Conservation (phyloP, 345 rosid species). For the Abelmoschus esculentus region DNA sequence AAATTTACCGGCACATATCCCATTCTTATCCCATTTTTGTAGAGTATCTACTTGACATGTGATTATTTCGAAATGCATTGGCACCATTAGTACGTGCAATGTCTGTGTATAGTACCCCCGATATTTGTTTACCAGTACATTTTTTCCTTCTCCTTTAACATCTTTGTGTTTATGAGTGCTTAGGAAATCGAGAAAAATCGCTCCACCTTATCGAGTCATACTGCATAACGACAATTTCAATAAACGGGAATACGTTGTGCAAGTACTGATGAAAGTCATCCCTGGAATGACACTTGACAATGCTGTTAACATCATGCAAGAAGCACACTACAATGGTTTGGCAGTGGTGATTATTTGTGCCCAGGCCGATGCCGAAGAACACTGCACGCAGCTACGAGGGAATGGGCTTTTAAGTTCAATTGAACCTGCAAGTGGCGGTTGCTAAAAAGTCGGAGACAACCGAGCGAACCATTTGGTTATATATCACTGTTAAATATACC, state of each 20-base stretch:
- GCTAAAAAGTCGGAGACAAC: conserved; percentile 31
- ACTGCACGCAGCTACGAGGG: conserved; percentile 91
- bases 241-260: conserved; percentile 87
- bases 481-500: conserved; percentile 9
- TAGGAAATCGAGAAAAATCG: conserved; percentile 75
- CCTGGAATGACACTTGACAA: conserved; percentile 92
- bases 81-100: not conserved
- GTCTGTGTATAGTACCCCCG: not conserved
- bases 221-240: conserved; percentile 88
- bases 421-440: conserved; percentile 87
- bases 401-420: conserved; percentile 90
- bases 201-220: conserved; percentile 82
- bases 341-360: conserved; percentile 85
- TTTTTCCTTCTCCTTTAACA: not conserved
- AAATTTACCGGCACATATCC: not conserved
- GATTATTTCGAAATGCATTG: not conserved
- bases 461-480: not conserved
- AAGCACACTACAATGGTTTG: conserved; percentile 82
- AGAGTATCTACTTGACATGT: not conserved
- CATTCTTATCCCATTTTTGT: not conserved
- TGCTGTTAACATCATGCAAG: conserved; percentile 96
- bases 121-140: no score
- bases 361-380: conserved; percentile 92
- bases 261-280: conserved; percentile 97
- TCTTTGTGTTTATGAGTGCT: not conserved